Conservation (phyloP, 371 early-diverging fungal species). For the Phascolomyces articulosus region DNA sequence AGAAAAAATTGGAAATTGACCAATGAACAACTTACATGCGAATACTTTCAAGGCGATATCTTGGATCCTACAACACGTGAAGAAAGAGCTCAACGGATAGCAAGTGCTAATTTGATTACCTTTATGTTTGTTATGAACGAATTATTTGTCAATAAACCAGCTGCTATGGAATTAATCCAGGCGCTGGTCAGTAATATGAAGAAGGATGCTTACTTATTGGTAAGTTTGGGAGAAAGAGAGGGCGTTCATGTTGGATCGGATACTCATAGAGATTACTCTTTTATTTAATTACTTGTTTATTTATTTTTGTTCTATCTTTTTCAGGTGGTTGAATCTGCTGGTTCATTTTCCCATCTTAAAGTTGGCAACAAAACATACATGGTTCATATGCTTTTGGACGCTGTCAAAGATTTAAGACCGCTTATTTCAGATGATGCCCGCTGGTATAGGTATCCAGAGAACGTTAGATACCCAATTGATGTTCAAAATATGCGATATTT, state of each 20-base stretch:
- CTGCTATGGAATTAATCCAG: slow-evolving; percentile 78
- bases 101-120: slow-evolving; percentile 75
- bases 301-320: background rate
- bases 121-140: slow-evolving; percentile 93
- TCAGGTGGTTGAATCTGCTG: slow-evolving; percentile 90
- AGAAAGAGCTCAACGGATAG: slow-evolving; percentile 46
- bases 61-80: slow-evolving; percentile 32
- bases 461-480: slow-evolving; percentile 75
- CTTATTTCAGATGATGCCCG: slow-evolving; percentile 70
- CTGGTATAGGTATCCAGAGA: slow-evolving; percentile 79
- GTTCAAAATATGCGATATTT: slow-evolving; percentile 93
- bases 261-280: background rate
- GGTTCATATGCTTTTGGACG: slow-evolving; percentile 88
- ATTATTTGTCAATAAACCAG: slow-evolving; percentile 77
- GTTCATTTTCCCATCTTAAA: slow-evolving; percentile 87
- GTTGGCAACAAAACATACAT: slow-evolving; percentile 81
- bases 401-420: slow-evolving; percentile 71
- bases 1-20: slow-evolving; percentile 38
- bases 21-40: slow-evolving; percentile 31
- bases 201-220: slow-evolving; percentile 73
- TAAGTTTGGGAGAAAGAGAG: too few species aligned
- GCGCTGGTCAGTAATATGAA: slow-evolving; percentile 67
- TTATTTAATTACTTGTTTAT: background rate
- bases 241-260: background rate
- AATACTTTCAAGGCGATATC: slow-evolving; percentile 49